Evolutionary conservation across 345 rosid genomes (phyloP), one percentile per base, ranked within the genome.

Genomic region (Salix dunnii): DNA sequence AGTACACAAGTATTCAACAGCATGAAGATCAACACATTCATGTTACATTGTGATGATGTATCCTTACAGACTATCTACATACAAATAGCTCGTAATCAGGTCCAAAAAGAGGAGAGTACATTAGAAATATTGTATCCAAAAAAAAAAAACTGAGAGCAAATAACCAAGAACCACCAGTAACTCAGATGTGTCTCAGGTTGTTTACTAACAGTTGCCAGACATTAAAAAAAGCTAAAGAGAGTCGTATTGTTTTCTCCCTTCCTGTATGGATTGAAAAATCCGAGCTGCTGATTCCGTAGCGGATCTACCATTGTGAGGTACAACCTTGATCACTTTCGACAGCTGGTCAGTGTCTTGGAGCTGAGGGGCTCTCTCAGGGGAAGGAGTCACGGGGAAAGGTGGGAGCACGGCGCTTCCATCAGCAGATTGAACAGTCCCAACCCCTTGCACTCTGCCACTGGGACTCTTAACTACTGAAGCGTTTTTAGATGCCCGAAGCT

Each of bases 231-330:
- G 67, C 84, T 85, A 87, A 67, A 73, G 48, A 71, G 48, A 74
- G 67, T 87, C 87, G 0, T 79, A 6, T 23, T 82, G 89, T 82
- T 88, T 86, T 83, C 98, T 90, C 84, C 90, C 97, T 81, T 88
- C 87, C 83, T 95, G 99, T 85, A 95, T 93, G 1, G 94, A 95
- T 79, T 71, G 89, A 85, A 95, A 95, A 78, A 95, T 95, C 38
- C 99, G 86, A 25, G 93, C 96, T 3, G 84, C 99, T 1, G 97
- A 91, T 77, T 86, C 99, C 10, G 92, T 90, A 9, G 99, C 96
- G 3, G 91, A 84, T 78, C 90, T 88, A 2, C 88, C 82, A 33
- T 91, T 91, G 85, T 89, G 97, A 33, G 98, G 99, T 75, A 93
- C 97, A 40, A 92, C 97, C 75, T 82, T 90, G 73, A 95, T 93